A percentile compares a stretch with the other conserved stretches of the same genome.
Evolutionary conservation across 371 early-diverging fungal species (phyloP).

Genomic region (Parasitella parasitica): DNA sequence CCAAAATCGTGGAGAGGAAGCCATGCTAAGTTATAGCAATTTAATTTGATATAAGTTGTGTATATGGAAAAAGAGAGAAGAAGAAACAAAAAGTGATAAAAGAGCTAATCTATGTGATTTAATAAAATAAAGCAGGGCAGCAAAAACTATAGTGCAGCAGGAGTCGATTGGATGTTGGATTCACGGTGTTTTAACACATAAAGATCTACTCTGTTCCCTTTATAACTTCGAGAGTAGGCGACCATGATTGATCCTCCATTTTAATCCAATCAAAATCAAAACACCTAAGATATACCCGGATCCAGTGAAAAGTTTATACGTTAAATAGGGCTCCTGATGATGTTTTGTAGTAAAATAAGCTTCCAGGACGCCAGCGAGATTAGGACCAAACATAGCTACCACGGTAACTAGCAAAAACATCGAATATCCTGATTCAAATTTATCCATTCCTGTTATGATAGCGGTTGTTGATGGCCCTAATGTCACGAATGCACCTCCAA

Average conservation of each 20-base stretch:
- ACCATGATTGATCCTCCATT: conserved; percentile 9
- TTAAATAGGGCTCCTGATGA: conserved; percentile 10
- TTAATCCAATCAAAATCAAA: conserved; percentile 23
- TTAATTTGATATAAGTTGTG: background rate
- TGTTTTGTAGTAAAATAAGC: background rate
- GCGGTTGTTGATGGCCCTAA: conserved; percentile 31
- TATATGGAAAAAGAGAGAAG: background rate
- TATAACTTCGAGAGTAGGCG: background rate
- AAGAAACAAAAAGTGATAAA: background rate
- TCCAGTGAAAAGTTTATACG: conserved; percentile 33
- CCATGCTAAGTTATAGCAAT: conserved; percentile 1
- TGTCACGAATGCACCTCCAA: conserved; percentile 31
- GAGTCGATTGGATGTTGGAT: background rate
- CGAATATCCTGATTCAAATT: conserved; percentile 24
- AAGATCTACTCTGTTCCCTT: background rate
- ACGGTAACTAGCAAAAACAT: conserved; percentile 21
- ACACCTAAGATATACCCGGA: conserved; percentile 19
- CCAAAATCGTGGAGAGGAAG: conserved; percentile 34
- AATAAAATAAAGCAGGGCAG: background rate
- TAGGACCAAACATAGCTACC: conserved; percentile 31
- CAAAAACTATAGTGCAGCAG: background rate
- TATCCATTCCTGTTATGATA: conserved; percentile 21
- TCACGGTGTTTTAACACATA: background rate
- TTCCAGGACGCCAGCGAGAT: conserved; percentile 24
- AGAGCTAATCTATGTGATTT: background rate